Evolutionary conservation across 2,329 filamentous ascomycete genomes (phyloP), one percentile per base, ranked within the genome.

Genomic region (Trichothecium sympodiale): DNA sequence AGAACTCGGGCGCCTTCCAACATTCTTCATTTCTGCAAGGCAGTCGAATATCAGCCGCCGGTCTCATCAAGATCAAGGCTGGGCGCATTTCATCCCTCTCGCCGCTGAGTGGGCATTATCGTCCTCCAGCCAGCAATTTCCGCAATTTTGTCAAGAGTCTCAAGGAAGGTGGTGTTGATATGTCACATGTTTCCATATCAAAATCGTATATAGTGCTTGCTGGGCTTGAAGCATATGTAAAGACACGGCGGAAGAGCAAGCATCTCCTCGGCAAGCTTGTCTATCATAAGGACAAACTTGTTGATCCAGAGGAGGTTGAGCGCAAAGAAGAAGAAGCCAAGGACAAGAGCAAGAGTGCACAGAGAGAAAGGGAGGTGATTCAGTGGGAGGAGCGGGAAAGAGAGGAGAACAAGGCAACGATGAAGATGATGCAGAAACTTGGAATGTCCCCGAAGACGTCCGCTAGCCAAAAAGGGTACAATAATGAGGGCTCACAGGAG

Each of bases 21-120:
- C 88, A 94, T 57, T 88, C 81, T 10, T 91, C 84, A 0, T 94
- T 95, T 49, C 67, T 94, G 2, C 83, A 88, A 42, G 88, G 87
- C 17, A 72, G 79, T 8, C 76, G 87, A 10, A 87, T 94, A 35
- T 76, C 79, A 0, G 80, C 87, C 0, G 88, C 88, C 4, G 88
- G 88, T 0, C 64, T 89, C 17, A 86, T 94, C 53, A 87, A 83
- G 54, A 79, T 94, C 51, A 85, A 85, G 52, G 68, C 87, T 45
- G 88, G 88, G 2, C 74, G 82, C 20, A 56, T 94, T n/a, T 68
- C 73, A 2, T 79, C 77, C 34, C 64, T 93, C 8, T 83, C 80
- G 4, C 86, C 72, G 3, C 59, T 76, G 1, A 80, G 74, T 47
- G 87, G 87, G 0, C 87, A 94, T 57, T 94, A 94, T 54, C 75